Evolutionary conservation across 345 rosid genomes (phyloP).

Genomic region (Corymbia maculata): DNA sequence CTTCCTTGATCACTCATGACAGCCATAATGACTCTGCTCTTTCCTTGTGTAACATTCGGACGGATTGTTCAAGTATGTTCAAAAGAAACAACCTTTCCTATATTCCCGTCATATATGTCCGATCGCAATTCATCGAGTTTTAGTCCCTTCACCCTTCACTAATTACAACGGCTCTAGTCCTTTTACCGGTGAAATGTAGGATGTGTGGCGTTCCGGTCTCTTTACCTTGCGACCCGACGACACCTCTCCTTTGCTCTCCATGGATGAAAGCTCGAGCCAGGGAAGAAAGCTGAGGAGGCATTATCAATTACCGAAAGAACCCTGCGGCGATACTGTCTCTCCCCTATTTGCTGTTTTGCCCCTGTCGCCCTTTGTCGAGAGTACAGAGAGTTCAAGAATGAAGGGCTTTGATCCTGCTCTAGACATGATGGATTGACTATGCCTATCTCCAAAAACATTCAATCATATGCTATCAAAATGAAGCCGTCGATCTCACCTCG

Average conservation of each 20-base stretch:
- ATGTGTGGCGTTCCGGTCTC: constrained; percentile 6
- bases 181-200: constrained; percentile 1
- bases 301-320: constrained; percentile 19
- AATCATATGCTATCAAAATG: neutral
- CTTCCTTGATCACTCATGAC: neutral
- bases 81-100: neutral
- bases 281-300: constrained; percentile 23
- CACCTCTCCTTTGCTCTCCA: constrained; percentile 21
- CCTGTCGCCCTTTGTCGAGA: constrained; percentile 25
- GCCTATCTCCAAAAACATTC: neutral
- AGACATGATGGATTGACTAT: neutral
- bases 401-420: constrained; percentile 28
- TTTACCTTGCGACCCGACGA: constrained; percentile 11
- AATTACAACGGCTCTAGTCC: neutral
- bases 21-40: neutral
- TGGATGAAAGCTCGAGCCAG: constrained; percentile 24
- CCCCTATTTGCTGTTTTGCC: neutral
- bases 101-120: neutral
- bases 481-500: neutral
- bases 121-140: neutral
- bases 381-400: constrained; percentile 25
- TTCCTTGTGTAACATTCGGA: neutral
- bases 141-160: neutral
- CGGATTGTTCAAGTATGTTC: neutral
- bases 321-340: neutral